These are phyloP conservation scores for Candida sphagnicola DNA, from an alignment of 805 yeast genomes.

Conservation along the genomic window DNA sequence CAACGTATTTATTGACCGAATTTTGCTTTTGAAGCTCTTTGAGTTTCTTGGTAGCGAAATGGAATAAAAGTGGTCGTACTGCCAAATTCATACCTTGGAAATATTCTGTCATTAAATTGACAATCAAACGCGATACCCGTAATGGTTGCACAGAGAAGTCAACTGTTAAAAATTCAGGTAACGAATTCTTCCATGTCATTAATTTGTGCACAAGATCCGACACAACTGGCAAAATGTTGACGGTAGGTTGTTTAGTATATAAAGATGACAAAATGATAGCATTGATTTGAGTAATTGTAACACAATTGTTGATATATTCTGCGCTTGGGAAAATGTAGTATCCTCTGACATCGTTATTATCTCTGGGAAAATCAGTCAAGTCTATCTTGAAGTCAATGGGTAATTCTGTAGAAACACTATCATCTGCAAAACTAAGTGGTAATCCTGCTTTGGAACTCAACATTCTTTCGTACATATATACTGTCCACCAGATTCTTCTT, in stretches of 20 bases:
- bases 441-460: constrained; percentile 77
- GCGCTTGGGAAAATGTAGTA: constrained; percentile 76
- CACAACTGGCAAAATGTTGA: constrained; percentile 71
- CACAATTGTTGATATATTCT: constrained; percentile 72
- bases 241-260: constrained; percentile 71
- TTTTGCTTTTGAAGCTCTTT: constrained; percentile 41
- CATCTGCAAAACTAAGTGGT: constrained; percentile 75
- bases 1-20: constrained; percentile 50
- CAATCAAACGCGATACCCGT: constrained; percentile 59
- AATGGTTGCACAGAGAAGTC: constrained; percentile 55
- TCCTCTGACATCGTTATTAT: constrained; percentile 51
- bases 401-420: constrained; percentile 72
- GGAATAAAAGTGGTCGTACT: constrained; percentile 71
- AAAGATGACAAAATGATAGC: constrained; percentile 66
- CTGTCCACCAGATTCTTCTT: constrained; percentile 47
- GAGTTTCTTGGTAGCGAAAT: constrained; percentile 66
- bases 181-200: constrained; percentile 60
- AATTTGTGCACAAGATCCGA: constrained; percentile 65
- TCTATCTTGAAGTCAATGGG: constrained; percentile 71
- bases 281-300: constrained; percentile 73
- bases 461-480: constrained; percentile 61
- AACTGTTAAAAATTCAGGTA: constrained; percentile 62
- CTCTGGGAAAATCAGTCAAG: constrained; percentile 28
- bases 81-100: constrained; percentile 80
- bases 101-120: constrained; percentile 77